phyloP scores from a whole-genome alignment of 345 rosid genomes.

The Arabidopsis suecica region DNA sequence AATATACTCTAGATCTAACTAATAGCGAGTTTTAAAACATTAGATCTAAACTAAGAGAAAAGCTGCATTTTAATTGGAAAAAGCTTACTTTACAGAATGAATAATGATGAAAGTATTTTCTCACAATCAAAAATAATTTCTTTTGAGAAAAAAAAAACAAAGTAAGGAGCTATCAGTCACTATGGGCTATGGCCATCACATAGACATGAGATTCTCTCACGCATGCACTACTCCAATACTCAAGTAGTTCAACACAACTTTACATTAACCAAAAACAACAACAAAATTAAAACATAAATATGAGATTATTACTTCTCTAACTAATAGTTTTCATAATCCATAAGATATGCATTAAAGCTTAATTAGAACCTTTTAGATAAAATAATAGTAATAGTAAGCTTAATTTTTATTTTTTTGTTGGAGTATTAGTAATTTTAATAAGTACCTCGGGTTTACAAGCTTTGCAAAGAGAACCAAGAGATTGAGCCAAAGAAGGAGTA shows the following conservation, averaged over 20 bases:
- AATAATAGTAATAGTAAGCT: not conserved
- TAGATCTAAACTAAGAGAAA: constrained; percentile 35
- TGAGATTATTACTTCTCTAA: not conserved
- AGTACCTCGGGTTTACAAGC: constrained; percentile 90
- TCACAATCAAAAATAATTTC: not conserved
- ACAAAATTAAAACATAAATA: constrained; percentile 8
- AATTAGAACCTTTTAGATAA: not conserved
- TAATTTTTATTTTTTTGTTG: not conserved
- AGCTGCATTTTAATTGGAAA: constrained; percentile 30
- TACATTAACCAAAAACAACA: not conserved
- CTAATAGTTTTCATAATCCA: not conserved
- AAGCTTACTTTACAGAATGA: constrained; percentile 40
- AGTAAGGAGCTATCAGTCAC: constrained; percentile 33
- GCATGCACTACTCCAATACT: constrained; percentile 39
- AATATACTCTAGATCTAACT: no score
- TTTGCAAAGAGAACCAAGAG: constrained; percentile 90
- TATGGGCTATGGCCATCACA: constrained; percentile 20
- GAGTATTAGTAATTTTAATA: not conserved
- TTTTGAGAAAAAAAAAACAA: not conserved
- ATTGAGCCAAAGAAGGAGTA: constrained; percentile 59
- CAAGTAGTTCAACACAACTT: constrained; percentile 55
- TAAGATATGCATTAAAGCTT: not conserved
- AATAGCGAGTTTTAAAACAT: no score
- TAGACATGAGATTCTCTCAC: constrained; percentile 18
- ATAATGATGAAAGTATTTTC: constrained; percentile 34